phyloP scores from a whole-genome alignment of 148 eudicot genomes.

The Heliamphora exappendiculata region DNA sequence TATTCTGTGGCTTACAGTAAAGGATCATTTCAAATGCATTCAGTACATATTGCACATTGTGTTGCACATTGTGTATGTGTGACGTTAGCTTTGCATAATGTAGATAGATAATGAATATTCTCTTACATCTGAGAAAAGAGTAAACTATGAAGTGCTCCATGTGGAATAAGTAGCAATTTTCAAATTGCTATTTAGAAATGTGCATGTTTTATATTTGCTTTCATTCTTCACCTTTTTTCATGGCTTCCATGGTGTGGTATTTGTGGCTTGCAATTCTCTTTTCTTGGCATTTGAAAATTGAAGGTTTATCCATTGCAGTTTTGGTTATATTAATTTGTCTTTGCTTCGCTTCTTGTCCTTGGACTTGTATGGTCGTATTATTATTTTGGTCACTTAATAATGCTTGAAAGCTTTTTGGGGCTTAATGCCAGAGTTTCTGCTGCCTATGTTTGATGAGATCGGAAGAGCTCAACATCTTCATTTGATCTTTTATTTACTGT shows the following conservation, averaged over 20 bases:
- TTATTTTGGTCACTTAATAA: too few relatives aligned
- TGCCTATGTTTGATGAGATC: too few relatives aligned
- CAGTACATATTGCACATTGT: background rate
- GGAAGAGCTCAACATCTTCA: too few relatives aligned
- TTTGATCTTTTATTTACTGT: too few relatives aligned
- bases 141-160: background rate
- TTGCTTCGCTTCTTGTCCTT: too few relatives aligned
- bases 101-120: background rate
- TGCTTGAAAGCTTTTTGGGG: too few relatives aligned
- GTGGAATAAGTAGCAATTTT: background rate
- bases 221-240: too few relatives aligned
- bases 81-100: background rate
- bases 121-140: background rate
- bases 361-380: too few relatives aligned
- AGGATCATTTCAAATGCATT: background rate
- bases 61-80: background rate
- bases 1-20: background rate
- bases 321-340: too few relatives aligned
- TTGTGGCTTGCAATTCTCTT: background rate
- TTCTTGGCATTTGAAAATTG: background rate
- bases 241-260: background rate
- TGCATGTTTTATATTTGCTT: too few relatives aligned
- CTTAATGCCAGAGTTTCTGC: too few relatives aligned
- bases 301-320: background rate
- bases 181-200: too few relatives aligned